Percentiles rank a stretch among this genome's conserved stretches.
Evolutionary conservation across 73 alveolate genomes (phyloP).

Genomic region (Tetrahymena borealis): DNA sequence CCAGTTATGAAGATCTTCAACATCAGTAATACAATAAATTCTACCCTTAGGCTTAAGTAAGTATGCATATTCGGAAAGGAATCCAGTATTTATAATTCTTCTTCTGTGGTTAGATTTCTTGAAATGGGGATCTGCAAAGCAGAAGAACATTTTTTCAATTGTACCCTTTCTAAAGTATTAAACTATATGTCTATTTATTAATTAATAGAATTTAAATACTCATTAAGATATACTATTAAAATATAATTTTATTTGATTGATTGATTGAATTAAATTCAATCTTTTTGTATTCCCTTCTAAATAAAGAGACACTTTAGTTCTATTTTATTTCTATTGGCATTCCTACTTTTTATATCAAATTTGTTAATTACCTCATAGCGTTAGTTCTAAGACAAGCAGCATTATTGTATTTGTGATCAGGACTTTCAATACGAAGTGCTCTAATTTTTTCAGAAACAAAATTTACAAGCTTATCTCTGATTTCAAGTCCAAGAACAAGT

Average conservation of each 20-base stretch:
- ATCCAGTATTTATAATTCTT: conserved; percentile 87
- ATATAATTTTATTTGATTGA: neutral
- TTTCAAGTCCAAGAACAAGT: conserved; percentile 91
- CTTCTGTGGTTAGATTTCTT: conserved; percentile 88
- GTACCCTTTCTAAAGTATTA: conserved; percentile 71
- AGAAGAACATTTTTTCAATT: conserved; percentile 83
- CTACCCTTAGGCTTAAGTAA: conserved; percentile 85
- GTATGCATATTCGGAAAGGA: conserved; percentile 83
- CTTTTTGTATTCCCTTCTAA: neutral
- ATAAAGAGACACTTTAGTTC: neutral
- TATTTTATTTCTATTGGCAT: neutral
- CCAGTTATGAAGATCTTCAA: conserved; percentile 93
- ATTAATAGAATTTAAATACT: neutral
- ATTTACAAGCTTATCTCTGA: conserved; percentile 92
- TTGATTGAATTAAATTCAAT: neutral
- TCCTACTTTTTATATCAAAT: neutral
- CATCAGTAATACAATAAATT: conserved; percentile 95
- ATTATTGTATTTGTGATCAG: conserved; percentile 57
- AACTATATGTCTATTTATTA: conserved; percentile 40
- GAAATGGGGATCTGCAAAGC: conserved; percentile 98
- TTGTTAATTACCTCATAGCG: conserved; percentile 66
- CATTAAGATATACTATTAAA: neutral
- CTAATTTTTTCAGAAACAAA: conserved; percentile 91
- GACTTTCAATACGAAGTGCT: conserved; percentile 74
- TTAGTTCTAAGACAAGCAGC: conserved; percentile 88